Evolutionary conservation across 2,329 filamentous ascomycete genomes (phyloP).

Genomic region (Ustilaginoidea virens): DNA sequence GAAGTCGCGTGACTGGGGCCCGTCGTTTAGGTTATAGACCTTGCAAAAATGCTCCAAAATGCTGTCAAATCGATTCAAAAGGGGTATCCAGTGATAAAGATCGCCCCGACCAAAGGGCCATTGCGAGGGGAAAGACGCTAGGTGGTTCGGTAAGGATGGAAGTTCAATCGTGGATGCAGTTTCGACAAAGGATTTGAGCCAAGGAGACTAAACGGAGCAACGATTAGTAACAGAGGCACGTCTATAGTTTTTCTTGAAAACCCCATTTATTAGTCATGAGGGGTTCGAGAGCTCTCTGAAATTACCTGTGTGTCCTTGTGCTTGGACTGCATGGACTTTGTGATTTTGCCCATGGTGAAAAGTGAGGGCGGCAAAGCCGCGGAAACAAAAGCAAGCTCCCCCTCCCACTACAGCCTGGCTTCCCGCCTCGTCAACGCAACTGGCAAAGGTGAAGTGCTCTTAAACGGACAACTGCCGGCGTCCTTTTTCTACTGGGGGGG

Average conservation of each 20-base stretch:
- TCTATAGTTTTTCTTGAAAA: no score
- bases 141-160: constrained; percentile 59
- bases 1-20: constrained; percentile 70
- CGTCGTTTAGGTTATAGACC: constrained; percentile 64
- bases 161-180: constrained; percentile 53
- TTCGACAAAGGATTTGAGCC: constrained; percentile 67
- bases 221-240: constrained; percentile 2
- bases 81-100: constrained; percentile 93
- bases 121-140: constrained; percentile 67
- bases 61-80: constrained; percentile 84
- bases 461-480: constrained; percentile 14
- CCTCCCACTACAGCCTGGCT: constrained; percentile 36
- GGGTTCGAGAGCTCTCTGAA: not conserved
- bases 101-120: constrained; percentile 96
- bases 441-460: constrained; percentile 16
- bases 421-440: constrained; percentile 24
- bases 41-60: constrained; percentile 70
- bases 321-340: constrained; percentile 50
- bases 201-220: constrained; percentile 52
- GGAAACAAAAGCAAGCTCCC: constrained; percentile 30
- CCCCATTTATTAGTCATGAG: no score
- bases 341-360: constrained; percentile 53
- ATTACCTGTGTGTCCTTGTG: constrained; percentile 52
- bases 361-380: constrained; percentile 43
- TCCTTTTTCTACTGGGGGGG: not conserved